Evolutionary conservation across 2,329 filamentous ascomycete genomes (phyloP), one percentile per base, ranked within the genome.

Genomic region (Pseudocercospora cruenta): DNA sequence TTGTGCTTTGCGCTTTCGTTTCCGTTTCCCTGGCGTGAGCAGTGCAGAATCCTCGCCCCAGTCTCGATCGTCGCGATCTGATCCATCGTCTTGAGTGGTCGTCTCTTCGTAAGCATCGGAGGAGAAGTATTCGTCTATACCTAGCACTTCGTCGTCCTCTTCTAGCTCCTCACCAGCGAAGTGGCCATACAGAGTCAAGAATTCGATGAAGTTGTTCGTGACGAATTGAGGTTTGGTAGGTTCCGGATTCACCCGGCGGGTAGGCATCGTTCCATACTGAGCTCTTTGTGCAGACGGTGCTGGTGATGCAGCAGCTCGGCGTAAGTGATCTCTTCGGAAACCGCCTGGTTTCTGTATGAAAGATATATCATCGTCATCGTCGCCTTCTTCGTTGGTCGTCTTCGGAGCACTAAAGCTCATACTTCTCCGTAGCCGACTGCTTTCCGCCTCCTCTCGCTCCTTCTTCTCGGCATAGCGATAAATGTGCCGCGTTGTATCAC

Each of bases 91-190:
- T 60, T 81, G 79, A 26, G 80, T 81, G 49, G 84, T 75, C 7
- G 66, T 69, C 8, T 77, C 85, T 60, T 89, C 87, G 66, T 89
- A 89, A 22, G 88, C 84, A 71, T 91, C 91, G 0, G 92, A 94
- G 7, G 90, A 90, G 77, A 97, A 97, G 79, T 97, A 97, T 76
- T 97, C 94, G 77, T 96, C 91, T 1, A 93, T 92, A 4, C 86
- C 88, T 14, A 97, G 83, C 1, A 89, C 92, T 78, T 98, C 94
- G 73, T 98, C 95, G 73, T 98, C 95, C 79, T 99, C 95, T 78
- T 97, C 94, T 12, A 99, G 86, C 76, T 97, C 91, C 79, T 99
- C 95, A 80, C 95, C 95, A 1, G 95, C 95, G 77, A 99, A 99
- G 80, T 99, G 95, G 3, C 95, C 95, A 73, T 97, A 99, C 31